Conservation (phyloP, 139 green algal genomes). For the Chlorella sorokiniana region DNA sequence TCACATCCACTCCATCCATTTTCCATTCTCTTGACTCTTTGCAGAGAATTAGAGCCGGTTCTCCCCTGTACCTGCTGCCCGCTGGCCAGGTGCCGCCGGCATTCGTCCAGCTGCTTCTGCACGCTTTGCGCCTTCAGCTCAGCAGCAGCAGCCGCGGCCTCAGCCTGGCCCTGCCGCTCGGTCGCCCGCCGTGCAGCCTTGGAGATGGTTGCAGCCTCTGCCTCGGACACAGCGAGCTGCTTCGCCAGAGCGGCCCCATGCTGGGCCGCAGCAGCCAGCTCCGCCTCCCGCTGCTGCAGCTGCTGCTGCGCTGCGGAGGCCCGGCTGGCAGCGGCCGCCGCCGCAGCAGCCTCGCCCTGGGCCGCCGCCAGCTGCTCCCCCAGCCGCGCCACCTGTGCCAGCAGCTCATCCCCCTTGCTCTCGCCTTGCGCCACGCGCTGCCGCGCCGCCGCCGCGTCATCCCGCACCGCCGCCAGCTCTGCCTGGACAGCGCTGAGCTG, state of each 20-base stretch:
- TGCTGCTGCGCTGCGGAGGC: not conserved
- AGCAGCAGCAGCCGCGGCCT: not conserved
- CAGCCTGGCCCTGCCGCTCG: not conserved
- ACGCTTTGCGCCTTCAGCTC: not conserved
- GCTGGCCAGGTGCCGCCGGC: not conserved
- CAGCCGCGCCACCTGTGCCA: not conserved
- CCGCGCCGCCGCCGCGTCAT: not conserved
- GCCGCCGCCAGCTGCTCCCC: not conserved
- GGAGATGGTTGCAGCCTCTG: not conserved
- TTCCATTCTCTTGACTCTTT: not conserved
- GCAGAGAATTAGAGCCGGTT: no score
- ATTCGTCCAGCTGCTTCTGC: constrained; percentile 12
- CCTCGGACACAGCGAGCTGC: constrained; percentile 16
- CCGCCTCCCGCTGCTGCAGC: not conserved
- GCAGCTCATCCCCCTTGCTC: not conserved
- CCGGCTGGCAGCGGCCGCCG: not conserved
- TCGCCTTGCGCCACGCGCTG: not conserved
- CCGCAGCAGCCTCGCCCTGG: not conserved
- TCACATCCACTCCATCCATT: no score
- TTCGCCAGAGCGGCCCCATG: constrained; percentile 5
- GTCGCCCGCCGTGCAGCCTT: not conserved
- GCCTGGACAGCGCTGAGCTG: not conserved
- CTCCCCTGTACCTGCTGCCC: not conserved
- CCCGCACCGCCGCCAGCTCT: not conserved
- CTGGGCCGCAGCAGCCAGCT: constrained; percentile 6